Evolutionary conservation across 225 moss, liverwort and hornwort genomes (phyloP), one percentile per base, ranked within the genome.

Genomic region (Polytrichum formosum): DNA sequence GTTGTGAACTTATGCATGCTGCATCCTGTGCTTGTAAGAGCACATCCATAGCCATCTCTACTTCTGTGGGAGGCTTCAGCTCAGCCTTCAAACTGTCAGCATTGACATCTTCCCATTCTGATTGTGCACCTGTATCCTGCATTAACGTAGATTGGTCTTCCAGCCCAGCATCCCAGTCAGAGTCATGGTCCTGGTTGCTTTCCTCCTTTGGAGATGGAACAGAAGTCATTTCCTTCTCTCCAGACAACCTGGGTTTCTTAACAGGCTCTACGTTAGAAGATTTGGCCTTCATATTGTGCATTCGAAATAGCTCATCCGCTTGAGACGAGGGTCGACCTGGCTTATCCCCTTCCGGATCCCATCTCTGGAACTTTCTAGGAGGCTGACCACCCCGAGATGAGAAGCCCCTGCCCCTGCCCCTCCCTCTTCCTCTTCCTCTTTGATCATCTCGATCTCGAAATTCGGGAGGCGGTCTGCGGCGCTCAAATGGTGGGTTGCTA

Each of bases 271-370:
- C 19, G 9, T 35, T 19, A 21, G 62, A 63, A 26, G 31, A 63
- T 53, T 62, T 66, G 23, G 75, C 75, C 37, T 53, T 75, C 68
- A 68, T 68, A 26, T 75, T 75, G 28, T 75, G 75, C 75, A 75
- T 68, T 53, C 71, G 71, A 20, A 77, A 72, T 19, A 71, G 35
- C 28, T 77, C 77, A 19, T 77, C 77, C 56, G 77, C 77, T 28
- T 77, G 77, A 10, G 77, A 77, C 2, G 73, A 26, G 33, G 58
- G 30, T 13, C 65, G 55, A 31, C 33, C 66, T 37, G 31, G 73
- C 58, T 66, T 28, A 55, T 73, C 73, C 26, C 66, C 55, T 17
- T 56, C 73, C 13, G 59, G 65, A 10, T 66, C 65, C 66, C 73
- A 59, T 26, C 60, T 73, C 56, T 66, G 65, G 35, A 67, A 55